Conservation (phyloP, 306 rosid species). For the Casuarina glauca region DNA sequence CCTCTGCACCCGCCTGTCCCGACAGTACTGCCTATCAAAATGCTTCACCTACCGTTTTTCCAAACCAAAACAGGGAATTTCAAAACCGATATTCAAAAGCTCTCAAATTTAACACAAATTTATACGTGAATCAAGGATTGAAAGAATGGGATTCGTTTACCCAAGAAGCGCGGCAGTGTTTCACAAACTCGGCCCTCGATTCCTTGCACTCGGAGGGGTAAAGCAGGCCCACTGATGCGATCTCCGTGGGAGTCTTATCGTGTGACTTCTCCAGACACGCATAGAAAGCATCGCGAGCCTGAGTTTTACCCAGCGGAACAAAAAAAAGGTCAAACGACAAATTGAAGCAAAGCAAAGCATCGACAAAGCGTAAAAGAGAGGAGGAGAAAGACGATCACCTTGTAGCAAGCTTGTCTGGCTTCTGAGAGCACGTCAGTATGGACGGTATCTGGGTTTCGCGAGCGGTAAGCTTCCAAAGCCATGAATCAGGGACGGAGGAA, state of each 20-base stretch:
- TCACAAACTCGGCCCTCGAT: slow-evolving; percentile 56
- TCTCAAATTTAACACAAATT: slow-evolving; percentile 8
- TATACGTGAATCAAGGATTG: not conserved
- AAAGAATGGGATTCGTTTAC: slow-evolving; percentile 32
- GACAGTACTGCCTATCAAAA: slow-evolving; percentile 81
- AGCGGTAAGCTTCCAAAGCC: slow-evolving; percentile 59
- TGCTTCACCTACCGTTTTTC: slow-evolving; percentile 72
- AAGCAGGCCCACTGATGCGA: slow-evolving; percentile 84
- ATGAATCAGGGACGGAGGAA: slow-evolving; percentile 21
- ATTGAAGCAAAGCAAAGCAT: not conserved
- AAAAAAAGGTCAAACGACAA: not conserved
- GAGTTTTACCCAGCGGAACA: not conserved
- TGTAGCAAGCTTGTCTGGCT: slow-evolving; percentile 79
- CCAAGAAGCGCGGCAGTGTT: slow-evolving; percentile 87
- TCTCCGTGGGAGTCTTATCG: slow-evolving; percentile 78
- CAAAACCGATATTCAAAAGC: not conserved
- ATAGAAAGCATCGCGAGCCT: slow-evolving; percentile 94
- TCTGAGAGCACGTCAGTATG: slow-evolving; percentile 65
- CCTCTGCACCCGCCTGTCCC: slow-evolving; percentile 71
- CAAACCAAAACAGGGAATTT: slow-evolving; percentile 18
- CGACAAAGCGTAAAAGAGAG: not conserved
- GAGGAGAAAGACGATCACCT: slow-evolving; percentile 44
- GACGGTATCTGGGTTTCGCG: slow-evolving; percentile 50
- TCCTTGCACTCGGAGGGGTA: slow-evolving; percentile 75
- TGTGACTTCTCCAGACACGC: slow-evolving; percentile 72